Evolutionary conservation across 176 grass and related monocot species (phyloP), one percentile per base, ranked within the genome.

Genomic region (Oryza meridionalis): DNA sequence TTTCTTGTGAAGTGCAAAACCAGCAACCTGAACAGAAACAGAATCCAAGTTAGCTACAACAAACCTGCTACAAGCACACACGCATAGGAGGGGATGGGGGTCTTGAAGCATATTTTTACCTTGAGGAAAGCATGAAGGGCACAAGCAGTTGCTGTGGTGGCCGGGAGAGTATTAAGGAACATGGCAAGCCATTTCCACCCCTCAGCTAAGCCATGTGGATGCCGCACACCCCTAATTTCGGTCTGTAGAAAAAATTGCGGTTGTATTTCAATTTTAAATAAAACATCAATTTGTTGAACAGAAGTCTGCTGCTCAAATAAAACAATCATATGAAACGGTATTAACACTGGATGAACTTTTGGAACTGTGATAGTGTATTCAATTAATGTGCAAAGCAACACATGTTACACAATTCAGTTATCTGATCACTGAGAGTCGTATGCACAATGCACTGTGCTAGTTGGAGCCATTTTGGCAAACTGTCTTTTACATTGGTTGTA

Each of bases 51-150:
- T 69, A 88, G 62, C 19, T 11, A 81, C 24, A 67, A 81, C 24
- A 67, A 67, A 24, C 24, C 10, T 31, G 29, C 29, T 75, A 31
- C 50, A 76, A 13, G 8, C 40, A 25, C 66, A 26, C 3, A 33
- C 0, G 17, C 19, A 58, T 17, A 58, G n/a, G 58, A 62, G 58
- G 58, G 2, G 55, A 24, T 62, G 55, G 51, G 38, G 26, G 11
- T 84, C 11, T 63, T 72, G 35, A 70, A 72, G 43, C 35, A 25
- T 21, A 24, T 50, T 22, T 74, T 11, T 64, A 94, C 92, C 95
- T 90, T 93, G 29, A 95, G 87, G 82, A 98, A 98, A 59, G 91
- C 87, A 71, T 95, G 91, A 82, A 98, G 88, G 16, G 96, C 96
- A 80, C 26, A 84, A 33, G 91, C 93, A 37, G 87, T 98, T 46